Conservation (phyloP, 2,329 filamentous ascomycete species). For the Aspergillus fumigatiaffinis region DNA sequence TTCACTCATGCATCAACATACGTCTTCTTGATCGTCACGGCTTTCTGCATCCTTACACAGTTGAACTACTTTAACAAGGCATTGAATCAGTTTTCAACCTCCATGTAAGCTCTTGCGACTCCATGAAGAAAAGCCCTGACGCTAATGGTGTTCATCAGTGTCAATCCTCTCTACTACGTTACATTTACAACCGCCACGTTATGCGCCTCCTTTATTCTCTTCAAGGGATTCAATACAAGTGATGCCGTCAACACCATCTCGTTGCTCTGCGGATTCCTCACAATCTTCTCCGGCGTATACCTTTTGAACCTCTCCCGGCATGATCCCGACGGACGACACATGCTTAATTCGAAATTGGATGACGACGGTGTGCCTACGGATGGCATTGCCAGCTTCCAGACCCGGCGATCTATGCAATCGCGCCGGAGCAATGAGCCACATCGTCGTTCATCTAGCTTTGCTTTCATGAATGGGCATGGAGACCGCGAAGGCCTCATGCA, state of each 20-base stretch:
- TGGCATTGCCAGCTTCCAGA: slow-evolving; percentile 82
- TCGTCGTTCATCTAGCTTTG: slow-evolving; percentile 59
- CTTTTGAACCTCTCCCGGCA: slow-evolving; percentile 90
- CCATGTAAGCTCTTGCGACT: slow-evolving; percentile 65
- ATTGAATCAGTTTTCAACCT: slow-evolving; percentile 91
- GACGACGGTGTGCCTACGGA: slow-evolving; percentile 80
- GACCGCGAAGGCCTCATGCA: slow-evolving; percentile 82
- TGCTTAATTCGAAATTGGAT: slow-evolving; percentile 56
- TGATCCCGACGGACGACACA: slow-evolving; percentile 74
- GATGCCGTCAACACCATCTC: slow-evolving; percentile 90
- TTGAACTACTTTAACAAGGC: slow-evolving; percentile 99
- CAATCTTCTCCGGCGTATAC: slow-evolving; percentile 94
- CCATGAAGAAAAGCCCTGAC: not conserved
- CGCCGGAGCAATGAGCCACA: slow-evolving; percentile 63
- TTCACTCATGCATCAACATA: slow-evolving; percentile 94
- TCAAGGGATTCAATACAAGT: slow-evolving; percentile 92
- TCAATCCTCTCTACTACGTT: slow-evolving; percentile 95
- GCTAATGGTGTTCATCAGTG: slow-evolving; percentile 51
- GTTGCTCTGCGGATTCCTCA: slow-evolving; percentile 84
- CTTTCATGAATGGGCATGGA: slow-evolving; percentile 52
- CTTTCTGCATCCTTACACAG: slow-evolving; percentile 92
- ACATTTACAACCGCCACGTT: slow-evolving; percentile 95
- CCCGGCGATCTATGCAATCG: slow-evolving; percentile 87
- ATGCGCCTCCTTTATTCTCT: slow-evolving; percentile 91
- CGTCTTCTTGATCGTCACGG: slow-evolving; percentile 90